Base-by-base conservation (phyloP, 768 basidiomycete species). In the Calocybe gangraenosa region DNA sequence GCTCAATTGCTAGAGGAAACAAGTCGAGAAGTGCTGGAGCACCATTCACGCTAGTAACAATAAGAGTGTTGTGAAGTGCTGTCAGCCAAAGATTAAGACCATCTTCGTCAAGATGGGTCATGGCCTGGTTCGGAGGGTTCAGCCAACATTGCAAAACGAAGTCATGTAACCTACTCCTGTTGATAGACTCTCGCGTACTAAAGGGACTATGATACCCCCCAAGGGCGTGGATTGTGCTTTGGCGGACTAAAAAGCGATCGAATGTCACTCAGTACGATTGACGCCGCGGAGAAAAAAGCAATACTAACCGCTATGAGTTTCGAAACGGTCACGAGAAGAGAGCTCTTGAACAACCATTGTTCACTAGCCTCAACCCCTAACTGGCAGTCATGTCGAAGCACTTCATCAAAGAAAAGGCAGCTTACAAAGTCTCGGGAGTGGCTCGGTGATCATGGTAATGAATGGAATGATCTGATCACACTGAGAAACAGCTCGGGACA, bases 31-130 rank as follows among this genome's bases (percentile, higher is more conserved):
- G 71, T 31, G 70, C 73, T 0, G 75, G 70, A 14, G 62, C 65
- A 1, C 75, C 75, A 41, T 69, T 63, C n/a, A 65, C 54, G 48
- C 65, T 73, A 9, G 74, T 65, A 7, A 90, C 59, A 1, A 71
- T 66, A 1, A 72, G 60, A 1, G 85, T 75, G 56, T 89, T 87
- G 38, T 82, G 74, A 30, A 93, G 65, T 1, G 86, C 77, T 23
- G 76, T 69, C 18, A 74, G 68, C 92, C 92, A 94, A 9, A 95
- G 75, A 33, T 69, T 71, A 37, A 92, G 60, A 0, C 79, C 86
- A 60, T 94, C 92, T 49, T 81, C 79, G 53, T 94, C 91, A 18
- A 95, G 73, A 50, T 85, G 74, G 28, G 75, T 64, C n/a, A 74
- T 71, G 22, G 71, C 73, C 88, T 91, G 49, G 41, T 51, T 39